Evolutionary conservation across 1,284 basidiomycete genomes (phyloP).

Genomic region (Grifola frondosa): DNA sequence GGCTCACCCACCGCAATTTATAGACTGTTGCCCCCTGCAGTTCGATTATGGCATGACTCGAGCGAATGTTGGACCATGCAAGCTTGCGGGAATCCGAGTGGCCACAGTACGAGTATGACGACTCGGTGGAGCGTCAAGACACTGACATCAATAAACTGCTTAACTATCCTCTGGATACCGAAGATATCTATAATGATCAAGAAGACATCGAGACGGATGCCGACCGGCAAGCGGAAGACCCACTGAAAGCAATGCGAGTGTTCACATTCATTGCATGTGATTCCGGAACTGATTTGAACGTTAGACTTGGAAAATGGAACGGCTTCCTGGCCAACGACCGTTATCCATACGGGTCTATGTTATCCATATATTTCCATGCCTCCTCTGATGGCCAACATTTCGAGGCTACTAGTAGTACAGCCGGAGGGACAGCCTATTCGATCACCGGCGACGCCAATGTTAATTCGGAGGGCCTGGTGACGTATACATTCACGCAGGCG

Average conservation of each 20-base stretch:
- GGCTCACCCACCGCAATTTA: not conserved
- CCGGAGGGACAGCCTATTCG: not conserved
- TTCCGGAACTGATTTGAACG: no score
- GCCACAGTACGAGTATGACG: slow-evolving; percentile 2
- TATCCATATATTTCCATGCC: slow-evolving; percentile 1
- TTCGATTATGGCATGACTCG: slow-evolving; percentile 15
- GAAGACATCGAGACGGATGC: slow-evolving; percentile 1
- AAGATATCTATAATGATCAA: not conserved
- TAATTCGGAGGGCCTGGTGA: not conserved
- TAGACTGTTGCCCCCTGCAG: slow-evolving; percentile 4
- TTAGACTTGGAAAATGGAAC: slow-evolving; percentile 3
- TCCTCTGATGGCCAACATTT: not conserved
- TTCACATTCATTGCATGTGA: no score
- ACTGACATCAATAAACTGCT: slow-evolving; percentile 15
- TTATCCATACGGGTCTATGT: not conserved
- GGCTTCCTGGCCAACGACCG: not conserved
- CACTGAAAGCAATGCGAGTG: not conserved
- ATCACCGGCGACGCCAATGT: not conserved
- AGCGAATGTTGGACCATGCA: slow-evolving; percentile 3
- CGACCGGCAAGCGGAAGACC: not conserved
- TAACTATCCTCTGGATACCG: slow-evolving; percentile 19
- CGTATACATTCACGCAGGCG: not conserved
- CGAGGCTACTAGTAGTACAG: not conserved
- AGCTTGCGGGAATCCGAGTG: slow-evolving; percentile 6
- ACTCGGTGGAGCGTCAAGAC: slow-evolving; percentile 17